Evolutionary conservation across 1,284 basidiomycete species (phyloP).

Genomic region (Porodaedalea pini): DNA sequence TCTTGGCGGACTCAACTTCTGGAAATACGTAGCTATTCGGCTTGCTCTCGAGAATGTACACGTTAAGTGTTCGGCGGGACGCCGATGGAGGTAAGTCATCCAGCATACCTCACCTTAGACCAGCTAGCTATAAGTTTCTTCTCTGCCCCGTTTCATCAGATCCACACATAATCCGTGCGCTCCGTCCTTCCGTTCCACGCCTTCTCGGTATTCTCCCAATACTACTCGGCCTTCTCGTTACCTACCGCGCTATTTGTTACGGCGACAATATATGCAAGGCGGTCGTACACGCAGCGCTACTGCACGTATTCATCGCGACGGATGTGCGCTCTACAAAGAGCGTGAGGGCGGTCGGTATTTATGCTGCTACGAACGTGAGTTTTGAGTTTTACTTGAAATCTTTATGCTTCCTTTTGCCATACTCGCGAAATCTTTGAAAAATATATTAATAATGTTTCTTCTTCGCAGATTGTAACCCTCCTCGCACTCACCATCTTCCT

Average conservation of each 20-base stretch:
- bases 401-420: no score
- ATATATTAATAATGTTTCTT: background rate
- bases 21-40: constrained; percentile 4
- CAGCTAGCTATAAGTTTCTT: background rate
- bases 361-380: constrained; percentile 13
- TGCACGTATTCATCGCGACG: constrained; percentile 9
- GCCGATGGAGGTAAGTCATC: constrained; percentile 6
- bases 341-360: constrained; percentile 2
- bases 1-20: background rate
- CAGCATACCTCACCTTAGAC: background rate
- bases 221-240: background rate
- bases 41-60: background rate
- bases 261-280: constrained; percentile 2
- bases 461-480: constrained; percentile 7
- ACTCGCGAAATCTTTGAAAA: background rate
- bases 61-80: constrained; percentile 5
- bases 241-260: background rate
- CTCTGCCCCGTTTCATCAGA: background rate
- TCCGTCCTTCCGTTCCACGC: background rate
- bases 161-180: background rate
- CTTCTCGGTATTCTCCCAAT: background rate
- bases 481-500: constrained; percentile 10
- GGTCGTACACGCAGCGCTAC: constrained; percentile 11
- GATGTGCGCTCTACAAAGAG: constrained; percentile 8
- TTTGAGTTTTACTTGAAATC: background rate